Base-by-base conservation (phyloP, 176 grass and related monocot genomes). In the Themeda triandra region DNA sequence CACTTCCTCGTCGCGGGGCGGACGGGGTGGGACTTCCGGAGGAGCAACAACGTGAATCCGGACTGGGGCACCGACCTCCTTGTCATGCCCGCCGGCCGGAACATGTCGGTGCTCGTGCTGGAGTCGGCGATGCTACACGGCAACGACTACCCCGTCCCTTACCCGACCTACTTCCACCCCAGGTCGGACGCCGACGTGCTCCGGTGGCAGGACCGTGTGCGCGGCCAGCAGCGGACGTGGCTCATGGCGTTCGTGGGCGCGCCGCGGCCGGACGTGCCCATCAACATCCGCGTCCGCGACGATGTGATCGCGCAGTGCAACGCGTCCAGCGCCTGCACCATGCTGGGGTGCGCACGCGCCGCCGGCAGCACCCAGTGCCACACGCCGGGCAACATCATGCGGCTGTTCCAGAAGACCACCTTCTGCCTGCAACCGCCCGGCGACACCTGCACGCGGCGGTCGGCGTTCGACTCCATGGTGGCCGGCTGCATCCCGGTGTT, bases 131-230 rank as follows among this genome's bases (percentile, higher is more conserved):
- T 46, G 70, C 41, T 29, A 6, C 70, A 29, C 70, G 40, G 70
- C 40, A 29, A 1, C 41, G 41, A 73, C 41, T 46, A 29, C 92
- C 86, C 80, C 0, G 76, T 94, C 13, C 92, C 88, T 0, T 94
- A 94, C 84, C 92, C 88, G 6, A 91, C 88, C 24, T 91, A 90
- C 71, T 94, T 94, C 80, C 92, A 91, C 84, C 92, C 92, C 5
- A 80, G 80, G 53, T 82, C 79, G 8, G 89, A 94, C 81, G 66
- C 80, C 79, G 84, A 94, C 21, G 86, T 94, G 59, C 51, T 78
- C 66, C 69, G 60, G 62, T 92, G 92, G 92, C 89, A 94, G 74
- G 77, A 82, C 32, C 80, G 78, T 7, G 80, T 94, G 42, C 70
- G 84, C 76, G 59, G 49, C 5, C 10, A 73, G 65, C 31, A 71